Evolutionary conservation across 2,329 filamentous ascomycete species (phyloP).

Genomic region (Neopestalotiopsis rosae): DNA sequence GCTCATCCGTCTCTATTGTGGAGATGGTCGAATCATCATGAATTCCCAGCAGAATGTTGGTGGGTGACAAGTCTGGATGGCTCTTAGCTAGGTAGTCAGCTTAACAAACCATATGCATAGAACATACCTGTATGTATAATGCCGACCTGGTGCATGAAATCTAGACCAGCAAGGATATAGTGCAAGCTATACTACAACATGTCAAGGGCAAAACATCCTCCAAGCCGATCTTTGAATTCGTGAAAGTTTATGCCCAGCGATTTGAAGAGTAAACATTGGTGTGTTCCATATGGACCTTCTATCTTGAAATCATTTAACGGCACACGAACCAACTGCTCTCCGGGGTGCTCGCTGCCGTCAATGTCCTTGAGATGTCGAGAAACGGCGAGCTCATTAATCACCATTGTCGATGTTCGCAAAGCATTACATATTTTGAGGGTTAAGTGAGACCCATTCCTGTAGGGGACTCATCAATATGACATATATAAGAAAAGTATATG

Average conservation of each 20-base stretch:
- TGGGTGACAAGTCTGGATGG: conserved; percentile 31
- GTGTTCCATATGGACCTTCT: conserved; percentile 25
- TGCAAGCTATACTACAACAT: conserved; percentile 29
- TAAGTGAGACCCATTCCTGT: neutral
- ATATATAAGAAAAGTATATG: neutral
- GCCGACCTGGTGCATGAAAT: conserved; percentile 25
- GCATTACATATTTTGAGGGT: conserved; percentile 23
- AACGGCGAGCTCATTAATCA: conserved; percentile 23
- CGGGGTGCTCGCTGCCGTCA: conserved; percentile 22
- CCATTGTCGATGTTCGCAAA: neutral
- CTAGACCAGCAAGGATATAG: conserved; percentile 25
- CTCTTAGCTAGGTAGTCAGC: neutral
- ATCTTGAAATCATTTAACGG: conserved; percentile 23
- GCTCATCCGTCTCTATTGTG: conserved; percentile 22
- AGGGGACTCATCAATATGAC: neutral
- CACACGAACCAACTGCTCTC: conserved; percentile 20
- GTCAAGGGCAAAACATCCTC: conserved; percentile 25
- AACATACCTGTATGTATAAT: conserved; percentile 28
- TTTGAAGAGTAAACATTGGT: conserved; percentile 29
- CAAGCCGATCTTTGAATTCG: conserved; percentile 24
- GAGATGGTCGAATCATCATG: conserved; percentile 22
- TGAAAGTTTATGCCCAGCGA: conserved; percentile 26
- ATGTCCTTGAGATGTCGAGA: conserved; percentile 25
- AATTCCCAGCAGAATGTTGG: conserved; percentile 33
- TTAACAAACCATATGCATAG: neutral